phyloP scores from a whole-genome alignment of 1,284 basidiomycete genomes.

The Coniophora puteana region DNA sequence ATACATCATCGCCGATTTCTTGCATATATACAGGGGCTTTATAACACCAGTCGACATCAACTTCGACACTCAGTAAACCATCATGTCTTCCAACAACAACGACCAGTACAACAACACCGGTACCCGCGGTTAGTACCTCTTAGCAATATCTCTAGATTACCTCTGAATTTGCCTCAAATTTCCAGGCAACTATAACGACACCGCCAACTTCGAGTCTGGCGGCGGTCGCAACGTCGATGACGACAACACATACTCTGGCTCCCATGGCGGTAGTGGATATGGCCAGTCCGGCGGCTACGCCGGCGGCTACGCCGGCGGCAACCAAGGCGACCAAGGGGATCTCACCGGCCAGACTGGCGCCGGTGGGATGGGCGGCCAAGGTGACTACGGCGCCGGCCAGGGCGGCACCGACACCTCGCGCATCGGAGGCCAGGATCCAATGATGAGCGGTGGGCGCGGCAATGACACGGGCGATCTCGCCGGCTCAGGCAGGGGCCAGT shows the following conservation, averaged over 20 bases:
- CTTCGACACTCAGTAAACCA: too few relatives aligned
- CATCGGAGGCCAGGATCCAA: not conserved
- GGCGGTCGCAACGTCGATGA: not conserved
- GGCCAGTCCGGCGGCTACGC: constrained; percentile 5
- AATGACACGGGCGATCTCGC: too few relatives aligned
- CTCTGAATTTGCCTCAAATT: too few relatives aligned
- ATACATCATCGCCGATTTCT: too few relatives aligned
- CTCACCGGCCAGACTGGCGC: not conserved
- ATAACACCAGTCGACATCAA: too few relatives aligned
- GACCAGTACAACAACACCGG: too few relatives aligned
- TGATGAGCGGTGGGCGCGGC: constrained; percentile 1
- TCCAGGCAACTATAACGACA: constrained; percentile 7
- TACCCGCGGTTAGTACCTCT: too few relatives aligned
- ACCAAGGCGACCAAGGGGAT: not conserved
- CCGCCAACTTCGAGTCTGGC: not conserved
- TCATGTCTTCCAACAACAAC: too few relatives aligned
- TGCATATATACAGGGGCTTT: too few relatives aligned
- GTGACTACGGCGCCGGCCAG: not conserved
- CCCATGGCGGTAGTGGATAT: constrained; percentile 3
- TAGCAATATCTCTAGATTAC: too few relatives aligned
- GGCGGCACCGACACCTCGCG: not conserved
- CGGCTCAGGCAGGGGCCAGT: too few relatives aligned
- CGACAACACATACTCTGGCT: constrained; percentile 1
- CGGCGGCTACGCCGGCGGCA: not conserved
- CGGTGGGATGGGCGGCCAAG: not conserved